Conservation (phyloP, 352 stramenopile species). For the Thalassiosira ordinaria region DNA sequence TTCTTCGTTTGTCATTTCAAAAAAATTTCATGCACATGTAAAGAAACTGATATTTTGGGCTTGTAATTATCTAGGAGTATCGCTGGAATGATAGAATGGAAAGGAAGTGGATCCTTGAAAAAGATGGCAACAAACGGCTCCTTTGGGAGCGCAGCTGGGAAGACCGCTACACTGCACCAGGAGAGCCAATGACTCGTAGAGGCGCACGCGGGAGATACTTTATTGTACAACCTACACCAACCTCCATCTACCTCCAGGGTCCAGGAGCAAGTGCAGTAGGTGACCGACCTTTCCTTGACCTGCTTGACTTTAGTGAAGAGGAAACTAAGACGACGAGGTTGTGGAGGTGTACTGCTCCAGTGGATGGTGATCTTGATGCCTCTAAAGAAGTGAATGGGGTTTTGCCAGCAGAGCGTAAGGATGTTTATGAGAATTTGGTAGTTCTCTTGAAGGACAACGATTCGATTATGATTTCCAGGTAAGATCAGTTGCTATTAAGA, state of each 20-base stretch:
- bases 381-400: conserved; percentile 53
- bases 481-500: no score
- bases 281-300: conserved; percentile 53
- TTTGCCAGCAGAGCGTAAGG: conserved; percentile 37
- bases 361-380: conserved; percentile 53
- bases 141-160: conserved; percentile 55
- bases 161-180: conserved; percentile 51
- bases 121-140: conserved; percentile 27
- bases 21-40: no score
- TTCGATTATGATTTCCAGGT: conserved; percentile 56
- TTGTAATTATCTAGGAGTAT: conserved; percentile 56
- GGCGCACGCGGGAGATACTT: conserved; percentile 38
- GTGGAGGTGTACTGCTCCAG: conserved; percentile 47
- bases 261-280: conserved; percentile 49
- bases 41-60: no score
- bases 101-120: conserved; percentile 48
- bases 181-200: conserved; percentile 44
- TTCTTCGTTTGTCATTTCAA: no score
- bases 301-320: conserved; percentile 42
- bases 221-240: conserved; percentile 51
- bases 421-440: conserved; percentile 51
- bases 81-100: conserved; percentile 56
- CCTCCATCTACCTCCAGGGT: conserved; percentile 48
- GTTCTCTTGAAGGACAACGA: conserved; percentile 52
- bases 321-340: conserved; percentile 39